Conservation (phyloP, 208 protist genomes). For the Trypanosoma caninum region DNA sequence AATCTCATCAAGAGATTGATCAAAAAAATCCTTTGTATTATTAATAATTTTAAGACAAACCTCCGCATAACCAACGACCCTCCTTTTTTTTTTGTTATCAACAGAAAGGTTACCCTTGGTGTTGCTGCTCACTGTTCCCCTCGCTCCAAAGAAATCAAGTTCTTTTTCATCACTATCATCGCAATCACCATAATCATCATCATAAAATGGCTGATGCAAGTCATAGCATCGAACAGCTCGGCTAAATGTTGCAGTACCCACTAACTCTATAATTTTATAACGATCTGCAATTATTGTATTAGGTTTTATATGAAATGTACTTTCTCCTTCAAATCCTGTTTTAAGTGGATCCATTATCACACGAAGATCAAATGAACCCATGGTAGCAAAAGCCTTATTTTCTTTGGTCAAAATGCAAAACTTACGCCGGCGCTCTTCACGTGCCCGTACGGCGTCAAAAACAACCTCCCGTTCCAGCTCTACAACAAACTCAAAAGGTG, state of each 20-base stretch:
- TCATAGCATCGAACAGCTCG: conserved; percentile 94
- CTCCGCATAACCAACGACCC: conserved; percentile 63
- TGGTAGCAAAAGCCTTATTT: conserved; percentile 59
- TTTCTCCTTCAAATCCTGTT: conserved; percentile 93
- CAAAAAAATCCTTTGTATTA: conserved; percentile 98
- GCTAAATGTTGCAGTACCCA: conserved; percentile 95
- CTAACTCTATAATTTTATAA: conserved; percentile 93
- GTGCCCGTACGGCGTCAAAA: conserved; percentile 72
- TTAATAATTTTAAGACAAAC: conserved; percentile 98
- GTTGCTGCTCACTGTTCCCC: too few relatives aligned
- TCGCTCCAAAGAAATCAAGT: too few relatives aligned
- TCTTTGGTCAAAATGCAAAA: conserved; percentile 71
- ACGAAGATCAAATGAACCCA: conserved; percentile 88
- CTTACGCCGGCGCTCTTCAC: conserved; percentile 58
- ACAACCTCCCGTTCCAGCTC: conserved; percentile 70
- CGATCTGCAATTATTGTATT: conserved; percentile 89
- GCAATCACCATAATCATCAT: conserved; percentile 46
- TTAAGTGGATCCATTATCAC: conserved; percentile 91
- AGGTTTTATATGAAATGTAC: conserved; percentile 89
- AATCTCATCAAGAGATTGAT: conserved; percentile 97
- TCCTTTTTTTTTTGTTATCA: conserved; percentile 17
- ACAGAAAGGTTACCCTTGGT: too few relatives aligned
- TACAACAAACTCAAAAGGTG: conserved; percentile 86
- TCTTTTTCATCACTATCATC: conserved; percentile 1
- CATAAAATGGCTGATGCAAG: conserved; percentile 80